Evolutionary conservation across 768 basidiomycete species (phyloP).

Genomic region (Calocybe cyanea): DNA sequence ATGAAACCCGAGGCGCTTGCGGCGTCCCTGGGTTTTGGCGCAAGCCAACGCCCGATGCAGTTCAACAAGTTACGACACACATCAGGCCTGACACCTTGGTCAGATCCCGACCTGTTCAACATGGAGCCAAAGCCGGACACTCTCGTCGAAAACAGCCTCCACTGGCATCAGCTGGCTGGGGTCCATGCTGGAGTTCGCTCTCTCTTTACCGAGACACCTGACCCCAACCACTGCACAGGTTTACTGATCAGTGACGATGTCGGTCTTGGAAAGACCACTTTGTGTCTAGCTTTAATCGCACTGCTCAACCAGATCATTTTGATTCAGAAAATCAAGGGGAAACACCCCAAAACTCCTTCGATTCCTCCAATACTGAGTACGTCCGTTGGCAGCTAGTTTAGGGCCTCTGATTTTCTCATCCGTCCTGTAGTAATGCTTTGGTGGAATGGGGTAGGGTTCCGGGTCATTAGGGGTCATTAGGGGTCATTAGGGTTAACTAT

Average conservation of each 20-base stretch:
- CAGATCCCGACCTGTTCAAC: background rate
- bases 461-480: no score
- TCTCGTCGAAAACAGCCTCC: slow-evolving; percentile 1
- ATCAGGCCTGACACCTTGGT: slow-evolving; percentile 19
- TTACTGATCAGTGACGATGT: slow-evolving; percentile 26
- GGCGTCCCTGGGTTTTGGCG: slow-evolving; percentile 15
- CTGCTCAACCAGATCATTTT: slow-evolving; percentile 15
- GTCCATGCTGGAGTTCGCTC: slow-evolving; percentile 17
- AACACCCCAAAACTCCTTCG: background rate
- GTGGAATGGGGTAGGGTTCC: no score
- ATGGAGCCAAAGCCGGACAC: background rate
- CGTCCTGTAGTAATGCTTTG: no score
- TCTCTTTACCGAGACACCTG: slow-evolving; percentile 6
- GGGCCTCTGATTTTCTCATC: no score
- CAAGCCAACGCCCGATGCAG: slow-evolving; percentile 13
- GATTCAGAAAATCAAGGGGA: slow-evolving; percentile 3
- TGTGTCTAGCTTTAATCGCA: slow-evolving; percentile 15
- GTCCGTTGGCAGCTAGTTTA: no score
- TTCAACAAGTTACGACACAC: slow-evolving; percentile 20
- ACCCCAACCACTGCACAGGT: background rate
- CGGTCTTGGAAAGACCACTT: slow-evolving; percentile 28
- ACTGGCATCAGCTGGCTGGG: slow-evolving; percentile 26
- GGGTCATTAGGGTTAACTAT: no score
- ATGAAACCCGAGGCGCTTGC: slow-evolving; percentile 12
- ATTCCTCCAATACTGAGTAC: no score